Percentiles rank a stretch among this genome's conserved stretches.
phyloP scores from a whole-genome alignment of 257 asterid species.

The Primulina huaijiensis region DNA sequence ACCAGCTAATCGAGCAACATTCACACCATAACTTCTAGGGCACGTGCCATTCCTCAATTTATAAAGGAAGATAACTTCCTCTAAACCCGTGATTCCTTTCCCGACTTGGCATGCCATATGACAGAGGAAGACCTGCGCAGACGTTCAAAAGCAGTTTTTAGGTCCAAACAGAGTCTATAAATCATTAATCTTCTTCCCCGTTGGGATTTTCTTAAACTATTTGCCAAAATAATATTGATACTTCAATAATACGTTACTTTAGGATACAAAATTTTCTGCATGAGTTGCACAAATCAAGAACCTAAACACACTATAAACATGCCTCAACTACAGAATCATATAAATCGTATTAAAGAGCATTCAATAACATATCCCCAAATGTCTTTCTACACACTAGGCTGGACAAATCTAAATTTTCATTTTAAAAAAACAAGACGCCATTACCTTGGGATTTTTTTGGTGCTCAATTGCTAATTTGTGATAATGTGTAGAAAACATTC shows the following conservation, averaged over 20 bases:
- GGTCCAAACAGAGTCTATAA: too few species aligned
- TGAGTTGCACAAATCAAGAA: too few species aligned
- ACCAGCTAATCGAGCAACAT: conserved; percentile 96
- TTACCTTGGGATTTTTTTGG: conserved; percentile 76
- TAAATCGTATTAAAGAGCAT: conserved; percentile 5
- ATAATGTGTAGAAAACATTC: conserved; percentile 97
- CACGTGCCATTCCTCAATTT: conserved; percentile 84
- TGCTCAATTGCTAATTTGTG: conserved; percentile 81
- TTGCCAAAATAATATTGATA: not conserved
- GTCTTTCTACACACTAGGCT: not conserved
- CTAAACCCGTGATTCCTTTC: conserved; percentile 61
- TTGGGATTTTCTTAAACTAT: too few species aligned
- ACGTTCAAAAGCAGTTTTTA: not conserved
- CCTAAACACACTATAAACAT: not conserved
- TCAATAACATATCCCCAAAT: not conserved
- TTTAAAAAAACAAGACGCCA: not conserved
- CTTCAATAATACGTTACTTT: not conserved
- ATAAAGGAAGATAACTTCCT: conserved; percentile 90
- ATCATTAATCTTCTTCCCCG: not conserved
- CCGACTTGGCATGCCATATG: conserved; percentile 95
- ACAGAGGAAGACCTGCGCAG: conserved; percentile 67
- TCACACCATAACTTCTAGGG: conserved; percentile 96
- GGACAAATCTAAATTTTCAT: not conserved
- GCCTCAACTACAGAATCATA: not conserved
- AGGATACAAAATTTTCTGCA: not conserved